A percentile compares a stretch with the other conserved stretches of the same genome.
phyloP scores from a whole-genome alignment of 2,329 filamentous ascomycete species.

The Aspergillus udagawae region DNA sequence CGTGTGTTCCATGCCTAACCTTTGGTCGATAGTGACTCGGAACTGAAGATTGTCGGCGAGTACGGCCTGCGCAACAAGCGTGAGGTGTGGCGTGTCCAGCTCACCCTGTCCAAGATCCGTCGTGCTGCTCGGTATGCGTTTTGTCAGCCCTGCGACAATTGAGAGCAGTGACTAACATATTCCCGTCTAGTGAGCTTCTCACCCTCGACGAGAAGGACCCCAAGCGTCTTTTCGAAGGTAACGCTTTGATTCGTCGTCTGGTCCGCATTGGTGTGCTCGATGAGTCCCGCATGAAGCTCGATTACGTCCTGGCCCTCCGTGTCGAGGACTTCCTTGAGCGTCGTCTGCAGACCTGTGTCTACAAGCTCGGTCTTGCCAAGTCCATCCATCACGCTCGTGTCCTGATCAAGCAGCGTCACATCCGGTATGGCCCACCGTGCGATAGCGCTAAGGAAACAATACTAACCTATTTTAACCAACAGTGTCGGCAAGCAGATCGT shows the following conservation, averaged over 20 bases:
- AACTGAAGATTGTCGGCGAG: constrained; percentile 99
- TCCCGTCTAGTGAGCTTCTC: constrained; percentile 78
- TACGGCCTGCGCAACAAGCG: constrained; percentile 99
- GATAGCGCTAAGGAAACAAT: neutral
- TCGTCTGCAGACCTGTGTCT: constrained; percentile 98
- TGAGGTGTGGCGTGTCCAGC: constrained; percentile 99
- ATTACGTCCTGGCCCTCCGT: constrained; percentile 99
- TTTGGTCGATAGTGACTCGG: constrained; percentile 81
- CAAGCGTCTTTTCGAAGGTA: constrained; percentile 99
- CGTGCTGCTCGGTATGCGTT: constrained; percentile 95
- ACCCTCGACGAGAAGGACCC: constrained; percentile 99
- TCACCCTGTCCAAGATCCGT: constrained; percentile 99
- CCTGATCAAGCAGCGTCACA: constrained; percentile 98
- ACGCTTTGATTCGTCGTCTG: constrained; percentile 99
- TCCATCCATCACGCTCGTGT: constrained; percentile 99
- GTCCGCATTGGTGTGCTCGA: constrained; percentile 99
- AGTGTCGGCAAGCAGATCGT: constrained; percentile 99
- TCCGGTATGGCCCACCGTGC: constrained; percentile 55
- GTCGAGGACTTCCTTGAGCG: constrained; percentile 99
- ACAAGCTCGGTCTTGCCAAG: constrained; percentile 99
- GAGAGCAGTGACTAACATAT: constrained; percentile 9
- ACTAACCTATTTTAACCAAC: neutral
- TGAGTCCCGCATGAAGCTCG: constrained; percentile 99
- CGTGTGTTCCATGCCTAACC: constrained; percentile 70
- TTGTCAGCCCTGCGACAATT: neutral